Evolutionary conservation across 2,329 filamentous ascomycete species (phyloP).

Genomic region (Teratosphaeria epicoccoides): DNA sequence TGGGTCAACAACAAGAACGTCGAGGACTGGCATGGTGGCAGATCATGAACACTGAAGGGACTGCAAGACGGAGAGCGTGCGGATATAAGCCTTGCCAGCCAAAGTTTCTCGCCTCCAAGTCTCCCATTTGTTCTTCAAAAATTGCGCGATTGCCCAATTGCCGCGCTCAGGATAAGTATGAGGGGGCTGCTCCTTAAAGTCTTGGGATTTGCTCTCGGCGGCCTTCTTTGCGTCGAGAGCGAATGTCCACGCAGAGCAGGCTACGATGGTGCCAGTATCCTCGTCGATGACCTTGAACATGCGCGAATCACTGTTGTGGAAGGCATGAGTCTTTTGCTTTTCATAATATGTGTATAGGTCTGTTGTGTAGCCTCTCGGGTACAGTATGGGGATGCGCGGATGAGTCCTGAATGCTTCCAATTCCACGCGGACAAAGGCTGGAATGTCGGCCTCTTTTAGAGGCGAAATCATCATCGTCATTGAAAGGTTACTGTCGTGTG

Average conservation of each 20-base stretch:
- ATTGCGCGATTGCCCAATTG: conserved; percentile 15
- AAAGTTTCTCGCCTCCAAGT: conserved; percentile 8
- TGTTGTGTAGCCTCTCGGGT: conserved; percentile 14
- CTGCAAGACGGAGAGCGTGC: conserved; percentile 4
- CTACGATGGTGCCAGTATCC: conserved; percentile 12
- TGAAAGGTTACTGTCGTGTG: background rate
- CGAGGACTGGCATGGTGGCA: conserved; percentile 5
- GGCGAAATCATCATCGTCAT: conserved; percentile 14
- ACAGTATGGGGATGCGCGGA: conserved; percentile 17
- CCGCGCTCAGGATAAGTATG: conserved; percentile 13
- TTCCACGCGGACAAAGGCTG: conserved; percentile 12
- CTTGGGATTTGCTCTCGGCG: background rate
- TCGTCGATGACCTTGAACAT: conserved; percentile 16
- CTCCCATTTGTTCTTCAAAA: conserved; percentile 11
- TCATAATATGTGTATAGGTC: conserved; percentile 17
- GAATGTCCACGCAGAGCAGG: conserved; percentile 14
- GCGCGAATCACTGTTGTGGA: conserved; percentile 5
- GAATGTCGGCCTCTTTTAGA: conserved; percentile 12
- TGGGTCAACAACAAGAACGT: conserved; percentile 8
- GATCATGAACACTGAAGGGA: background rate
- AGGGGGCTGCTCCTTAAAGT: conserved; percentile 10
- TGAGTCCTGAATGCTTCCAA: conserved; percentile 18
- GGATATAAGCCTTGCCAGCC: conserved; percentile 12
- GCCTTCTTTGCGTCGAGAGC: conserved; percentile 6
- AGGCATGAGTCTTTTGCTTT: conserved; percentile 5